These are phyloP conservation scores for Hygrophila difformis DNA, from an alignment of 257 asterid genomes.

Conservation along the genomic window DNA sequence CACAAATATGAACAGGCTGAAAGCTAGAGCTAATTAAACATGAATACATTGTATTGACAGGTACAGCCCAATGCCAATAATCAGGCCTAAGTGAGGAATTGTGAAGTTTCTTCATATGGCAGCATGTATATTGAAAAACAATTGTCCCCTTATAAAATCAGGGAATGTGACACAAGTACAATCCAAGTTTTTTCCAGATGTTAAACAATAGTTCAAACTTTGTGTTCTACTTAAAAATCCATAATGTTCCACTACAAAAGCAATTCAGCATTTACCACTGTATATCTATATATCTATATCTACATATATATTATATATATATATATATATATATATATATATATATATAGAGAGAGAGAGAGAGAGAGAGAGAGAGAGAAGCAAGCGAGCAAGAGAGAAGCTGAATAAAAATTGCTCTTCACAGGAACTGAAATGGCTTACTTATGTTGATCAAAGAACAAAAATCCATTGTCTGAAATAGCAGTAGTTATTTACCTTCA, in stretches of 20 bases:
- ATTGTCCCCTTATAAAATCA: background rate
- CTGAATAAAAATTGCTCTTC: background rate
- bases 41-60: background rate
- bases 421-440: background rate
- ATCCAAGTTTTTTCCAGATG: background rate
- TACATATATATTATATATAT: background rate
- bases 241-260: background rate
- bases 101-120: background rate
- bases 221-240: background rate
- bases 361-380: no score
- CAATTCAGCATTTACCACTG: background rate
- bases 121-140: background rate
- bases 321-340: background rate
- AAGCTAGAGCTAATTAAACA: background rate
- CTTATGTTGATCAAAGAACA: background rate
- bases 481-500: slow-evolving; percentile 21
- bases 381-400: no score
- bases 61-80: background rate
- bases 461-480: background rate
- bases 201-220: background rate
- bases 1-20: background rate
- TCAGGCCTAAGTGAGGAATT: background rate
- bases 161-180: background rate
- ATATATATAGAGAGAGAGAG: no score
- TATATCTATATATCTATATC: background rate